Evolutionary conservation across 306 rosid species (phyloP).

Genomic region (Prinsepia uniflora): DNA sequence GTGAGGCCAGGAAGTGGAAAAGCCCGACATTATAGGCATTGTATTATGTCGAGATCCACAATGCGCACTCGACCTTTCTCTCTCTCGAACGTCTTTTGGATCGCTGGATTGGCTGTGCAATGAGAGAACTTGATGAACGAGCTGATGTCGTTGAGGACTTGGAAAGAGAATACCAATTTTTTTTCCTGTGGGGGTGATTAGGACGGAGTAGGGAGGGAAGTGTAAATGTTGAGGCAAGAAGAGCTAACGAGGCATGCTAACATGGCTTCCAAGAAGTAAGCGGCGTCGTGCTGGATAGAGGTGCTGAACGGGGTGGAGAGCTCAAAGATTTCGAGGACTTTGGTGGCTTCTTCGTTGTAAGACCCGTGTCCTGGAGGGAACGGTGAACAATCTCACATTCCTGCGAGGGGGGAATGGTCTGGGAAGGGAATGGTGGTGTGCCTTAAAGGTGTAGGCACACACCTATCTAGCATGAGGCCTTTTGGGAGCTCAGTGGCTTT

Average conservation of each 20-base stretch:
- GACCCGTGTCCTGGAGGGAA: no score
- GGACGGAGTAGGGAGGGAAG: slow-evolving; percentile 45
- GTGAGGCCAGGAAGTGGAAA: slow-evolving; percentile 79
- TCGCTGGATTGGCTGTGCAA: slow-evolving; percentile 90
- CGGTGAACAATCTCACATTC: no score
- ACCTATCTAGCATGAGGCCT: no score
- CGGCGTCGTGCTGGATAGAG: slow-evolving; percentile 86
- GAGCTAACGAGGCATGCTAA: slow-evolving; percentile 90
- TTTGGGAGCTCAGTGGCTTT: no score
- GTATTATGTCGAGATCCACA: slow-evolving; percentile 94
- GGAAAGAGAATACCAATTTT: slow-evolving; percentile 85
- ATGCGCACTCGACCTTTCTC: slow-evolving; percentile 77
- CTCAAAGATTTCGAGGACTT: slow-evolving; percentile 77
- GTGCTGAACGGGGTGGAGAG: slow-evolving; percentile 84
- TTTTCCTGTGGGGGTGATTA: slow-evolving; percentile 51
- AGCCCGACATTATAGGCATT: slow-evolving; percentile 97
- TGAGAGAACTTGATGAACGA: slow-evolving; percentile 95
- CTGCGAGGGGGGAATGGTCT: no score
- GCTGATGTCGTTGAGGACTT: slow-evolving; percentile 90
- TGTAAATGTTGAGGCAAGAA: slow-evolving; percentile 78
- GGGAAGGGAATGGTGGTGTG: no score
- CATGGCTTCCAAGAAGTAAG: slow-evolving; percentile 93
- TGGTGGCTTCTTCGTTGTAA: slow-evolving; percentile 88
- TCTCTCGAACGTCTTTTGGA: slow-evolving; percentile 89
- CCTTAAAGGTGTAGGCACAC: no score